Evolutionary conservation across 108 stramenopile genomes (phyloP), one percentile per base, ranked within the genome.

Genomic region (Aurantiochytrium sp.): DNA sequence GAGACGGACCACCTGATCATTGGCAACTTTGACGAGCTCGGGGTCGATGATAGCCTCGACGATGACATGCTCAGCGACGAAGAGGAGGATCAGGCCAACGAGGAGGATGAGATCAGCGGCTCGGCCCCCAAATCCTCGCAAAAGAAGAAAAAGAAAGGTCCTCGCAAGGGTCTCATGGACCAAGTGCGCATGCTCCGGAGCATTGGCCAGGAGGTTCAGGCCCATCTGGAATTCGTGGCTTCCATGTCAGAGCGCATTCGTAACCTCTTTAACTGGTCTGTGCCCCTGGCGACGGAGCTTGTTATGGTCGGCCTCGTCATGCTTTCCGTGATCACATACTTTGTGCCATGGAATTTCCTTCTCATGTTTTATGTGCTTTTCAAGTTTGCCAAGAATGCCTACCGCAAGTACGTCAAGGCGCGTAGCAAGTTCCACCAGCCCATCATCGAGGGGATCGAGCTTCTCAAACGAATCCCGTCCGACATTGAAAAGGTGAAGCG

Each of bases 211-310:
- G 49, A 83, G 49, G 76, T 83, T 2, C 76, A 83, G 28, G 6
- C n/a, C 76, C 1, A 47, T 35, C 28, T 83, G 51, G 76, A 83
- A 12, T 53, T 53, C 45, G 51, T 6, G 18, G 76, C 51, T 12
- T 47, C 45, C 28, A 53, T 53, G 45, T 23, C 51, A 18, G 76
- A 83, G 51, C 45, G 76, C 45, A 0, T 53, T 45, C 19, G 28
- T 43, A 83, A 83, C 28, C 76, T 83, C n/a, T 23, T 83, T 4
- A 83, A 83, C 76, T 83, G 76, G 76, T 53, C 76, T 23, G 76
- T 83, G 8, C 76, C 76, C 1, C 51, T 53, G 25, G 49, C 51
- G 18, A 83, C 76, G n/a, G 49, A 35, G 10, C 45, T 83, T 4
- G 51, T 53, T 12, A 12, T 83, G 18, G 19, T 83, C 19, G n/a